Conservation (phyloP, 2,329 filamentous ascomycete genomes). For the Hawksworthiomyces lignivorus region DNA sequence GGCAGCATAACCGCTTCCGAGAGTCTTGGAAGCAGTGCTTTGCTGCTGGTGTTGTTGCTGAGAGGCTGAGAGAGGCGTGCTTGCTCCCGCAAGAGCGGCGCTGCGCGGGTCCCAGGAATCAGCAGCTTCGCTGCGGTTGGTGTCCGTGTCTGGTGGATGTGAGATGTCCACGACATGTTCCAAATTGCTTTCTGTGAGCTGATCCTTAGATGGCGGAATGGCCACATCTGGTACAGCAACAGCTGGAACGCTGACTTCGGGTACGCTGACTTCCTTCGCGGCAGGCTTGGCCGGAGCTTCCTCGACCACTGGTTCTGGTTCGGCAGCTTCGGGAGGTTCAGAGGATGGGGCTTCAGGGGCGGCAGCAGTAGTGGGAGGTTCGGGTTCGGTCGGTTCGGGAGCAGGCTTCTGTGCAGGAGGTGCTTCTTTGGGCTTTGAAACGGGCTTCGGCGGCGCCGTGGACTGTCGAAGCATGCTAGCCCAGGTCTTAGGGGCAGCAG, state of each 20-base stretch:
- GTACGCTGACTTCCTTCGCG: constrained; percentile 22
- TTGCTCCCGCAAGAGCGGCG: constrained; percentile 49
- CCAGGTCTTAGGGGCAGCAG: constrained; percentile 53
- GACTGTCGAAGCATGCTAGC: constrained; percentile 65
- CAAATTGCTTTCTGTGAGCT: constrained; percentile 85
- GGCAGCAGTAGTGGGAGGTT: constrained; percentile 22
- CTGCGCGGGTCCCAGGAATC: constrained; percentile 73
- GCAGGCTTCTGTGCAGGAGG: constrained; percentile 30
- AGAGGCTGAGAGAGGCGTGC: constrained; percentile 57
- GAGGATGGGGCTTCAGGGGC: background rate
- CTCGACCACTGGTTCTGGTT: constrained; percentile 28
- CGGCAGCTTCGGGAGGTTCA: constrained; percentile 15
- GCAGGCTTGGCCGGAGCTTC: constrained; percentile 23
- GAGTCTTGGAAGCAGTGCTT: constrained; percentile 49
- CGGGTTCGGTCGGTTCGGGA: constrained; percentile 30
- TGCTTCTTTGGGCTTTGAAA: constrained; percentile 13
- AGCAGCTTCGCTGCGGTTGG: constrained; percentile 79
- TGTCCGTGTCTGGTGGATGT: constrained; percentile 67
- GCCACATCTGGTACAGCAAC: constrained; percentile 44
- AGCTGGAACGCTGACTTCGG: constrained; percentile 26
- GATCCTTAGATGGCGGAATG: constrained; percentile 65
- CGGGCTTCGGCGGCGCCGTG: constrained; percentile 31
- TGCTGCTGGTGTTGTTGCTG: constrained; percentile 56
- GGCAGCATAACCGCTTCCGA: constrained; percentile 68
- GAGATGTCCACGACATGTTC: constrained; percentile 83